Evolutionary conservation across 768 basidiomycete species (phyloP), one percentile per base, ranked within the genome.

Genomic region (Botryobasidium botryosum): DNA sequence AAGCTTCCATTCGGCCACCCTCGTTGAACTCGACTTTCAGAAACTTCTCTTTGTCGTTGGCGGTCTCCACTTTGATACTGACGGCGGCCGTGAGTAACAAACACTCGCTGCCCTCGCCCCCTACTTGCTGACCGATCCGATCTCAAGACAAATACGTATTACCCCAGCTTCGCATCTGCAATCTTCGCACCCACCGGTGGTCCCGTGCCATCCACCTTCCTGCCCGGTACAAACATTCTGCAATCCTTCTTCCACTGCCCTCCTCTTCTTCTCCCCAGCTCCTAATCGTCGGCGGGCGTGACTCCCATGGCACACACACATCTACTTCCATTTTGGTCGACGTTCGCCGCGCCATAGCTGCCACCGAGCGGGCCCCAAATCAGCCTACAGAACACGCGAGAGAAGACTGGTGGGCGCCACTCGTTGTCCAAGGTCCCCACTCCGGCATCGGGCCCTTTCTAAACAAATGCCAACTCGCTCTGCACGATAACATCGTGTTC

Each of bases 1-100:
- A n/a, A 27, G 12, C 15, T 42, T 27, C 26, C 40, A 42, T 42
- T 26, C 40, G 13, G 26, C 40, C 12, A 42, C 40, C 13, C 29
- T 26, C 26, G 40, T 42, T 15, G 13, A 26, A 10, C 24, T 29
- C 13, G 40, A 42, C 29, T 26, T 26, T 42, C 24, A 29, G 24
- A 21, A 21, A 8, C 29, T 26, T 31, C 40, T 29, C 40, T 42
- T 42, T 42, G 40, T 42, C 21, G 40, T 42, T 15, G 40, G 40
- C 23, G 40, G 40, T 12, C 23, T 42, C 12, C 40, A 42, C 26
- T 8, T 27, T n/a, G n/a, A n/a, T n/a, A n/a, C n/a, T n/a, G n/a
- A 28, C 27, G 40, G 23, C 8, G 23, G 27, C 24, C 37, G 37
- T 39, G 20, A 39, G 37, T 21, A 10, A 13, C 23, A 10, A 24